A percentile compares a stretch with the other conserved stretches of the same genome.
Evolutionary conservation across 2,329 filamentous ascomycete genomes (phyloP).

Genomic region (Endothia cerciana): DNA sequence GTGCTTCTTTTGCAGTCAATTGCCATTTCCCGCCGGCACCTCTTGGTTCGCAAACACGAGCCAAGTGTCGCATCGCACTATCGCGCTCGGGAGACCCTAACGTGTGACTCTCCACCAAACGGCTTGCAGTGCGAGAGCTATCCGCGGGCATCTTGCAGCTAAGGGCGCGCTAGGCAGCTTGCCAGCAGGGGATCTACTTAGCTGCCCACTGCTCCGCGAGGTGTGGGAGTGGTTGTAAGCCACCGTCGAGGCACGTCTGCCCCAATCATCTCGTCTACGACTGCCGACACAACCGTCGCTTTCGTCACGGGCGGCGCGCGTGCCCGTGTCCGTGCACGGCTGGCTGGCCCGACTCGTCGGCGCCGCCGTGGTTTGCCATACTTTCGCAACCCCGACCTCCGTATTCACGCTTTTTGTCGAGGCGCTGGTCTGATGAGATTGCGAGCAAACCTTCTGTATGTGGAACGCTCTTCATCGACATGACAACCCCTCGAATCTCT

Average conservation of each 20-base stretch:
- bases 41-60: not conserved
- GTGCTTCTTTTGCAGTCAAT: not conserved
- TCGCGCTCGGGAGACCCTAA: not conserved
- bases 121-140: constrained; percentile 6
- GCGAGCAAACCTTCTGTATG: not conserved
- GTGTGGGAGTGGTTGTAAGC: constrained; percentile 1
- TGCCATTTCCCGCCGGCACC: not conserved
- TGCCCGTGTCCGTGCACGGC: constrained; percentile 9
- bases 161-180: not conserved
- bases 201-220: not conserved
- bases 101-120: not conserved
- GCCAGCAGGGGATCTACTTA: not conserved
- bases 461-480: constrained; percentile 2
- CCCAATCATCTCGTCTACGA: not conserved
- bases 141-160: not conserved
- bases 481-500: constrained; percentile 12
- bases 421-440: not conserved
- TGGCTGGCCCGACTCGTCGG: constrained; percentile 14
- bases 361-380: constrained; percentile 15
- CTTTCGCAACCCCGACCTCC: constrained; percentile 18
- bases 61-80: not conserved
- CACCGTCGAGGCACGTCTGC: not conserved
- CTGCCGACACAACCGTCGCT: not conserved
- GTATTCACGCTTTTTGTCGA: not conserved
- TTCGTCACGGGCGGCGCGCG: not conserved